Evolutionary conservation across 495 filamentous ascomycete genomes (phyloP), one percentile per base, ranked within the genome.

Genomic region (Neurospora sp.): DNA sequence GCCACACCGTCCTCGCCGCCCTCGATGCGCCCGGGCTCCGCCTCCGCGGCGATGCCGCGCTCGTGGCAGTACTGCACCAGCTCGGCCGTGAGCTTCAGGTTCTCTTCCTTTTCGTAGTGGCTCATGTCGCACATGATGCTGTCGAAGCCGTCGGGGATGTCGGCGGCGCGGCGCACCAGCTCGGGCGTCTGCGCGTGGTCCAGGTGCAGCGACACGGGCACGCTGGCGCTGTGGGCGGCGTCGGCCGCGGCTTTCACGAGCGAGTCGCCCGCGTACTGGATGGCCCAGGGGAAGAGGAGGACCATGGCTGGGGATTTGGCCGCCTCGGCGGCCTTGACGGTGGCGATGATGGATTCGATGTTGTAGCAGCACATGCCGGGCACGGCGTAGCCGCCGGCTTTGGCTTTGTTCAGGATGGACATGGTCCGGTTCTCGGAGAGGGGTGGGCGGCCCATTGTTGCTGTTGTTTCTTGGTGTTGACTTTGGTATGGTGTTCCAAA

Each of bases 281-380:
- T 92, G 81, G 93, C 92, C 93, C 93, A 96, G 71, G 93, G 93
- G 84, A 96, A 95, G 80, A 96, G 90, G 40, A 93, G 90, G 78
- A 96, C 88, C 88, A 94, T 93, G 73, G 91, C 89, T 0, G 93
- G 91, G 0, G 92, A 93, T 72, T 84, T 83, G 70, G 92, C 91
- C 39, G 87, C 85, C 82, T 93, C 91, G 72, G 93, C 93, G 5
- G 93, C 93, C 76, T 87, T 89, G 72, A 96, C 90, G 1, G 90
- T 90, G 35, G 92, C 93, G 69, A 94, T 87, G 81, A 95, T 92
- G 77, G 90, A 90, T 84, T 95, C 92, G 78, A 93, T 87, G 85
- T 95, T 95, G 88, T 96, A 96, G 86, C 89, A 91, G 84, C 91
- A 93, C 88, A 93, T 92, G 74, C 88, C 91, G 2, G 91, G 88